These are phyloP conservation scores for Rhodotorula paludigena DNA, from an alignment of 768 basidiomycete genomes.

Conservation along the genomic window DNA sequence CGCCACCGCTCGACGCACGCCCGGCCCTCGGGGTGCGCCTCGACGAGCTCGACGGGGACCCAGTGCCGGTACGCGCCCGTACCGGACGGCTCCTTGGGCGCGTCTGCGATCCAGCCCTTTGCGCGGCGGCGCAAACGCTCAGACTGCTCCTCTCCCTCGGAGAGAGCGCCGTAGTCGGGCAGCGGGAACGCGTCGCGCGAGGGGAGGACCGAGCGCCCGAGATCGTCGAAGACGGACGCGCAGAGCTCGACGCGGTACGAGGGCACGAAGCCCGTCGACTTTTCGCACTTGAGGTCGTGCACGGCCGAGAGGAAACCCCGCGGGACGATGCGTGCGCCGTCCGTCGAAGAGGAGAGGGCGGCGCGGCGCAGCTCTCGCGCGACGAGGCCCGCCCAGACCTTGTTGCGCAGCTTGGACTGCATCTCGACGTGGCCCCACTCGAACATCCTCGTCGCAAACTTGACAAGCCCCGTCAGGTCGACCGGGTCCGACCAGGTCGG, in stretches of 20 bases:
- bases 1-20: neutral
- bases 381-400: conserved; percentile 16
- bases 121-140: neutral
- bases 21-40: neutral
- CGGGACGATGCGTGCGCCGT: neutral
- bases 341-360: conserved; percentile 1
- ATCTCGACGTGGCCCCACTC: conserved; percentile 26
- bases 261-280: conserved; percentile 7
- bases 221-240: neutral
- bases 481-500: neutral
- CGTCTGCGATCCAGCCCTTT: neutral
- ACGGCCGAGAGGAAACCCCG: neutral
- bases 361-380: neutral
- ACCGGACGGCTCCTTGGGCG: neutral
- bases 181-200: conserved; percentile 9
- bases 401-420: neutral
- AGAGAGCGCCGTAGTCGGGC: neutral
- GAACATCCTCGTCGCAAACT: conserved; percentile 12
- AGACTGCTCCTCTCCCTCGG: neutral
- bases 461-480: conserved; percentile 4
- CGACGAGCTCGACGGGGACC: conserved; percentile 8
- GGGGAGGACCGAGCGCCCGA: conserved; percentile 7
- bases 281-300: conserved; percentile 3
- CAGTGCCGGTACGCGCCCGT: conserved; percentile 15
- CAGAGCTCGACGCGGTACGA: conserved; percentile 30